A percentile compares a stretch with the other conserved stretches of the same genome.
Evolutionary conservation across 306 rosid species (phyloP).

Genomic region (Rosa chinensis): DNA sequence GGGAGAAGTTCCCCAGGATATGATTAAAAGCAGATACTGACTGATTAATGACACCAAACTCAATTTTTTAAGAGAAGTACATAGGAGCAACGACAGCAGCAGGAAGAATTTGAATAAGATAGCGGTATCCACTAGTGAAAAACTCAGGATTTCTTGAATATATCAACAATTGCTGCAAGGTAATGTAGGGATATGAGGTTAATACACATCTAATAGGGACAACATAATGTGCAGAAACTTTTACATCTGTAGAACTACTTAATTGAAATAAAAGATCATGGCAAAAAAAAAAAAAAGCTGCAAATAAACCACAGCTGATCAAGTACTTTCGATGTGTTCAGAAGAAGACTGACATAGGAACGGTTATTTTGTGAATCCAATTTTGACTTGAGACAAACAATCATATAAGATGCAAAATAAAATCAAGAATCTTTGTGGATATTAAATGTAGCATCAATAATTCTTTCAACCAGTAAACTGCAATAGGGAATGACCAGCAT

Average conservation of each 20-base stretch:
- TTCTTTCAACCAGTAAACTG: too few species aligned
- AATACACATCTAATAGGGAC: conserved; percentile 3
- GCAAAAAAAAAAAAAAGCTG: not conserved
- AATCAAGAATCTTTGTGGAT: not conserved
- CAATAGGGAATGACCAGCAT: not conserved
- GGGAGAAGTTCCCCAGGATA: conserved; percentile 88
- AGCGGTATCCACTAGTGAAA: conserved; percentile 93
- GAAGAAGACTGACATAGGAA: not conserved
- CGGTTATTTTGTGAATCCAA: not conserved
- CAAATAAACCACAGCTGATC: not conserved
- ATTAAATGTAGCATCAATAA: not conserved
- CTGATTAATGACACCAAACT: conserved; percentile 96
- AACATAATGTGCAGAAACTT: not conserved
- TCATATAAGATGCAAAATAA: not conserved
- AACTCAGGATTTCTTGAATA: conserved; percentile 92
- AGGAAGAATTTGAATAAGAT: conserved; percentile 89
- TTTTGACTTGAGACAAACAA: not conserved
- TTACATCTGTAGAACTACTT: not conserved
- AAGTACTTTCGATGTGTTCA: not conserved
- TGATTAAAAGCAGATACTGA: conserved; percentile 97
- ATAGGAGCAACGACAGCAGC: conserved; percentile 97
- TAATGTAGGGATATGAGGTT: conserved; percentile 13
- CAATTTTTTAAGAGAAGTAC: conserved; percentile 91
- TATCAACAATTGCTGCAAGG: conserved; percentile 74
- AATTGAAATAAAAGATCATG: not conserved